phyloP scores from a whole-genome alignment of 2,329 filamentous ascomycete species.

The Eutypella sp. region DNA sequence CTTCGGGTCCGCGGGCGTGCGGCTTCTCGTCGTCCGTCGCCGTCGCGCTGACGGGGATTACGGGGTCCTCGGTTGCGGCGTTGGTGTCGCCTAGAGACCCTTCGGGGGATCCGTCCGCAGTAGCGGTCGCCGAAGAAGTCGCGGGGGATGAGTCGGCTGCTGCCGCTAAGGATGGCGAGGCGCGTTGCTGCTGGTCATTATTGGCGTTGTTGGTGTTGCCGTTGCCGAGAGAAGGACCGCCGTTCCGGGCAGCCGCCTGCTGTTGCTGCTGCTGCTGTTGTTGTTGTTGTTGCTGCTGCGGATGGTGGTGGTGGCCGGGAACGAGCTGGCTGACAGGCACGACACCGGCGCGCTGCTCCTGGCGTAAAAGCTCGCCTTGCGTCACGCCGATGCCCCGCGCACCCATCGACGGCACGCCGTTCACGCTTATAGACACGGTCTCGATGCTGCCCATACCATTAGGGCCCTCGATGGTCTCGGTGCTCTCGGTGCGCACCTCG shows the following conservation, averaged over 20 bases:
- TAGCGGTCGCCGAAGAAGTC: constrained; percentile 14
- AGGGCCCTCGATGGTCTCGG: constrained; percentile 75
- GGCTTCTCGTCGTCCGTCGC: constrained; percentile 60
- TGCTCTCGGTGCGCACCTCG: constrained; percentile 67
- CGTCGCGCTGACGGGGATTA: constrained; percentile 31
- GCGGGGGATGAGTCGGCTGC: constrained; percentile 7
- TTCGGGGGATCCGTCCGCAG: too few relatives aligned
- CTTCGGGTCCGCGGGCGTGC: constrained; percentile 77
- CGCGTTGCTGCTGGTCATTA: constrained; percentile 3
- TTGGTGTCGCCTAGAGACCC: constrained; percentile 22
- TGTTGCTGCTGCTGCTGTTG: constrained; percentile 10
- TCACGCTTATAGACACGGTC: constrained; percentile 72
- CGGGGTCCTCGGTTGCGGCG: constrained; percentile 21
- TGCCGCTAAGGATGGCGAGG: constrained; percentile 11
- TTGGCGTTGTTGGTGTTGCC: constrained; percentile 3
- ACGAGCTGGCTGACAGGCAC: constrained; percentile 62
- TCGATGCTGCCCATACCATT: constrained; percentile 76
- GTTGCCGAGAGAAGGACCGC: neutral
- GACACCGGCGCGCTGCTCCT: constrained; percentile 78
- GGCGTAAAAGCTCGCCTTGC: constrained; percentile 78
- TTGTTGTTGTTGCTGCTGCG: constrained; percentile 14
- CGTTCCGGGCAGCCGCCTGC: neutral
- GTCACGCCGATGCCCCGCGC: constrained; percentile 56
- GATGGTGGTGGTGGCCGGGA: constrained; percentile 31
- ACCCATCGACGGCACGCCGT: constrained; percentile 57